Conservation (phyloP, 2,329 filamentous ascomycete genomes). For the Stenocarpella maydis region DNA sequence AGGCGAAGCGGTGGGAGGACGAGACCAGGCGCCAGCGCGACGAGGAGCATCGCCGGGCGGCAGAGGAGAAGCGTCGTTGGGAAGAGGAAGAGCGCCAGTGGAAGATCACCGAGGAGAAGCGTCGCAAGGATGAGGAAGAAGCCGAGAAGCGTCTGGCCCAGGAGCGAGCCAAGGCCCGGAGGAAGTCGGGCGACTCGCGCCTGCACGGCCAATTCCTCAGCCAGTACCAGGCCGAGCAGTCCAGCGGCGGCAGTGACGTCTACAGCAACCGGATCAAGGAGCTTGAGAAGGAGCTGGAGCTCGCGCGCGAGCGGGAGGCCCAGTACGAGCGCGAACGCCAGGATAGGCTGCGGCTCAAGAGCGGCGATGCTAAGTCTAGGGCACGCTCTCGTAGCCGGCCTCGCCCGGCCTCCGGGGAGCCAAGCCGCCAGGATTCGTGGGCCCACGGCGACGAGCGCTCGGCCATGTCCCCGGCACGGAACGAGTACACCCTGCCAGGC, state of each 20-base stretch:
- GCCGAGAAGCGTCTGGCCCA: conserved; percentile 72
- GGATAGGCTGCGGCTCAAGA: conserved; percentile 52
- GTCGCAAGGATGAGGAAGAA: conserved; percentile 75
- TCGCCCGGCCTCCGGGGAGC: conserved; percentile 42
- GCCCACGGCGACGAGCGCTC: conserved; percentile 62
- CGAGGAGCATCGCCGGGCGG: conserved; percentile 66
- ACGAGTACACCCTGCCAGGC: conserved; percentile 50
- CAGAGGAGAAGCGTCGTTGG: conserved; percentile 77
- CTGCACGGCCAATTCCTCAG: conserved; percentile 86
- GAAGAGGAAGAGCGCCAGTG: conserved; percentile 80
- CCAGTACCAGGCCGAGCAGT: conserved; percentile 81
- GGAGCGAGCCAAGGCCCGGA: conserved; percentile 69
- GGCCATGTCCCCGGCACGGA: conserved; percentile 64
- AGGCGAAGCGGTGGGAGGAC: conserved; percentile 73
- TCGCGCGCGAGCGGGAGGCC: conserved; percentile 68
- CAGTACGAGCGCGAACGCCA: conserved; percentile 68
- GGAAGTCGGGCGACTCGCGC: conserved; percentile 66
- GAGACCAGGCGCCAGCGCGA: conserved; percentile 68
- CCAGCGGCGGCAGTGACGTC: conserved; percentile 50
- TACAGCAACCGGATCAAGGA: conserved; percentile 78
- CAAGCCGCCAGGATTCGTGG: conserved; percentile 71
- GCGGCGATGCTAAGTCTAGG: conserved; percentile 44
- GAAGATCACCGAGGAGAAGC: conserved; percentile 75
- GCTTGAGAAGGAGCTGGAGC: conserved; percentile 76
- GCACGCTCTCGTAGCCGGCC: conserved; percentile 53